A percentile compares a stretch with the other conserved stretches of the same genome.
Conservation (phyloP, 2,329 filamentous ascomycete species). For the Magnaporthiopsis poae region DNA sequence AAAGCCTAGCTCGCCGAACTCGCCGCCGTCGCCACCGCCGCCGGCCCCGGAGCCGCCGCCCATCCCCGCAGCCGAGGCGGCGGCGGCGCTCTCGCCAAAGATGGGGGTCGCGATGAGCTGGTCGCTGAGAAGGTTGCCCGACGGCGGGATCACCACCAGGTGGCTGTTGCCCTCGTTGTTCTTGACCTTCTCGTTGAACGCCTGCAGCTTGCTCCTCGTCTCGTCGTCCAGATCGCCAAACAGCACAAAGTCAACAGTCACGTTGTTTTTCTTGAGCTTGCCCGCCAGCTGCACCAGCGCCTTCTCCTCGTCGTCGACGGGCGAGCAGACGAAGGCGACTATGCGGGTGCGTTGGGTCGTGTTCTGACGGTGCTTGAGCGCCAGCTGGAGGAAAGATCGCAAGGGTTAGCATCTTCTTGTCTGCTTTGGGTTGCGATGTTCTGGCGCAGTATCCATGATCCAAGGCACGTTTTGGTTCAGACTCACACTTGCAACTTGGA, state of each 20-base stretch:
- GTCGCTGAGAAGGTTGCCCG: slow-evolving; percentile 84
- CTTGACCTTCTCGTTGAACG: slow-evolving; percentile 90
- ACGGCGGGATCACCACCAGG: slow-evolving; percentile 80
- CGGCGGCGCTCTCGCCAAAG: slow-evolving; percentile 65
- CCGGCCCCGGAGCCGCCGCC: slow-evolving; percentile 48
- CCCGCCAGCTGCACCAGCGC: slow-evolving; percentile 80
- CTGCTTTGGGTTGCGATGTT: background rate
- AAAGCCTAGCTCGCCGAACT: slow-evolving; percentile 73
- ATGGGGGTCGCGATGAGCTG: slow-evolving; percentile 84
- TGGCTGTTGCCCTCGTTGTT: slow-evolving; percentile 74
- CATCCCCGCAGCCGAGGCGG: slow-evolving; percentile 43
- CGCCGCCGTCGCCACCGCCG: slow-evolving; percentile 47
- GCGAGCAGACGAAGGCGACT: slow-evolving; percentile 92
- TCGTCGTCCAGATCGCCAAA: slow-evolving; percentile 90
- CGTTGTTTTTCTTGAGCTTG: slow-evolving; percentile 97
- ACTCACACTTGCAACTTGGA: slow-evolving; percentile 87
- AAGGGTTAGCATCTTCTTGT: slow-evolving; percentile 14
- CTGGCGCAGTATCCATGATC: background rate
- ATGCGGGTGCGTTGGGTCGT: slow-evolving; percentile 94
- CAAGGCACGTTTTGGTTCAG: background rate
- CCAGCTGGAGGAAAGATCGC: slow-evolving; percentile 51
- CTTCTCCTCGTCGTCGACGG: slow-evolving; percentile 81
- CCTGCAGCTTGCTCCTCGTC: slow-evolving; percentile 80
- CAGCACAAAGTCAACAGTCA: slow-evolving; percentile 85
- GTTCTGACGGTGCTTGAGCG: slow-evolving; percentile 95